A percentile compares a stretch with the other conserved stretches of the same genome.
Conservation (phyloP, 495 filamentous ascomycete species). For the Daldinia loculata region DNA sequence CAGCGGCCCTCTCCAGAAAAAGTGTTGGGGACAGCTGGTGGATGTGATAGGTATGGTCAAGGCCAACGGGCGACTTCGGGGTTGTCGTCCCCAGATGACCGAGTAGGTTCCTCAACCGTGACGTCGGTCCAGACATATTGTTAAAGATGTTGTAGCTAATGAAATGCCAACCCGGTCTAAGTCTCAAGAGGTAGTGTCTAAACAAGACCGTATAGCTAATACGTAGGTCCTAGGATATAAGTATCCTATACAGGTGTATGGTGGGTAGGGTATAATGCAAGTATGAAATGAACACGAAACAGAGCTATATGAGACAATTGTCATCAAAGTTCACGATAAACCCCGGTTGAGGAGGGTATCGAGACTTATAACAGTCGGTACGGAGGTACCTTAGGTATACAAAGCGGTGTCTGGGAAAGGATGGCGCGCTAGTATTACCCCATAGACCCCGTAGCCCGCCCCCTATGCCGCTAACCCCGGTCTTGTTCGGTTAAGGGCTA, state of each 20-base stretch:
- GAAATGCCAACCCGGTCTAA: not conserved
- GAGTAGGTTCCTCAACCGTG: constrained; percentile 63
- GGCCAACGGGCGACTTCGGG: constrained; percentile 46
- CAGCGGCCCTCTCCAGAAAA: constrained; percentile 87
- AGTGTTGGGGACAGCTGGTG: constrained; percentile 87
- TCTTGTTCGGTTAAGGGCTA: not conserved
- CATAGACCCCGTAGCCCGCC: not conserved
- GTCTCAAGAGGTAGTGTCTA: not conserved
- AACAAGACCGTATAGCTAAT: not conserved
- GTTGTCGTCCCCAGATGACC: constrained; percentile 65
- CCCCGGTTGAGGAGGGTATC: not conserved
- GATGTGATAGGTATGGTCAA: constrained; percentile 68
- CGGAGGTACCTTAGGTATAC: not conserved
- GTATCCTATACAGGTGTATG: not conserved
- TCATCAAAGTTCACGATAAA: not conserved
- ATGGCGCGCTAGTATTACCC: not conserved
- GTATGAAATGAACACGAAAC: not conserved
- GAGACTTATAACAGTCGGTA: not conserved
- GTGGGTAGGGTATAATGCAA: not conserved
- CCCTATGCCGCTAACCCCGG: constrained; percentile 5
- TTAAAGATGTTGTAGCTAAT: not conserved
- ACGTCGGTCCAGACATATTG: constrained; percentile 57
- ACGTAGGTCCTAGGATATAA: not conserved
- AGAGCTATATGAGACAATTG: not conserved
- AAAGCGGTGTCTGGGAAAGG: not conserved